Evolutionary conservation across 2,329 filamentous ascomycete genomes (phyloP).

Genomic region (Aspergillus neotritici): DNA sequence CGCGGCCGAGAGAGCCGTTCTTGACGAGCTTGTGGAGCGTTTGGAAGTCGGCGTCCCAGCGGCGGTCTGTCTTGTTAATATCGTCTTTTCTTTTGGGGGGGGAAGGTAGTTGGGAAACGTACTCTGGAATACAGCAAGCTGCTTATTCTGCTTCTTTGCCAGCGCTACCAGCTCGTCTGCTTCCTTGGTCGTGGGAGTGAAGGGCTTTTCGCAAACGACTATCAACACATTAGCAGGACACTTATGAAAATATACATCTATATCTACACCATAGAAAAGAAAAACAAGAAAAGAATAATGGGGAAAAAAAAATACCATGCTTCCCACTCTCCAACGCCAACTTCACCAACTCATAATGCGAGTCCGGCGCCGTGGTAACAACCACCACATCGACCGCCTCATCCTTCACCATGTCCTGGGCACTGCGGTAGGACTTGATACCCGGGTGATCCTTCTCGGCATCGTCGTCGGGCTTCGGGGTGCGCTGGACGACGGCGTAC

Average conservation of each 20-base stretch:
- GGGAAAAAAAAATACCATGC: constrained; percentile 44
- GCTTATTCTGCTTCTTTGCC: constrained; percentile 46
- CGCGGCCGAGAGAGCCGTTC: constrained; percentile 58
- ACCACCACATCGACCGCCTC: constrained; percentile 62
- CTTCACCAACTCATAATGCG: constrained; percentile 62
- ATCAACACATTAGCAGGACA: neutral
- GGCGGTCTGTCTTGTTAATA: constrained; percentile 47
- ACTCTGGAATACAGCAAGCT: constrained; percentile 66
- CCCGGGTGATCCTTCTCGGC: constrained; percentile 63
- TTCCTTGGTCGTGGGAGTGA: constrained; percentile 65
- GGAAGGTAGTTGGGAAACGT: constrained; percentile 10
- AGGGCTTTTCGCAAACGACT: constrained; percentile 78
- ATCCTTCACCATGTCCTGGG: constrained; percentile 61
- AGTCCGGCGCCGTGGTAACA: constrained; percentile 65
- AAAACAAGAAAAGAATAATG: neutral
- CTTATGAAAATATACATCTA: neutral
- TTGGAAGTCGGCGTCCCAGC: constrained; percentile 73
- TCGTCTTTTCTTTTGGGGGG: neutral
- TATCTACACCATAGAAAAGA: neutral
- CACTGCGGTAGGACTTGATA: constrained; percentile 58
- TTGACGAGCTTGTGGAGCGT: constrained; percentile 60
- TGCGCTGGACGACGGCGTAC: constrained; percentile 70
- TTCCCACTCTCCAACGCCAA: constrained; percentile 64
- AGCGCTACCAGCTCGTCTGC: constrained; percentile 58
- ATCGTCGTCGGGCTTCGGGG: constrained; percentile 58